Evolutionary conservation across 352 stramenopile genomes (phyloP).

Genomic region (Phytopythium helicoides): DNA sequence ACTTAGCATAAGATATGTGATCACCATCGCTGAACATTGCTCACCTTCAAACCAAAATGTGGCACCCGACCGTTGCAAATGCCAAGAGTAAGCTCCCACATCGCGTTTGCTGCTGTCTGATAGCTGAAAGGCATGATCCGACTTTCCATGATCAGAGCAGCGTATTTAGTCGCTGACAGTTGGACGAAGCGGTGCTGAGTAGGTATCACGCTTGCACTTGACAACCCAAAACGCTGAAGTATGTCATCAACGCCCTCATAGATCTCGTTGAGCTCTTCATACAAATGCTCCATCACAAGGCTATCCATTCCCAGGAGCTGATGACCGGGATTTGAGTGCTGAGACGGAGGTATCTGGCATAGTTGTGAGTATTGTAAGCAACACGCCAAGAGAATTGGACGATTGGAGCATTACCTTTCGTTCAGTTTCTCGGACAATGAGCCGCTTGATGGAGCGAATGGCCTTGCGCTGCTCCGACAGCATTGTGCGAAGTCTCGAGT

Average conservation of each 20-base stretch:
- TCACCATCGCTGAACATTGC: background rate
- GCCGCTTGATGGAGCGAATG: constrained; percentile 4
- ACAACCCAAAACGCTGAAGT: background rate
- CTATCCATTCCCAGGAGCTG: background rate
- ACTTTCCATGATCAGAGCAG: background rate
- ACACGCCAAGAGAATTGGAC: no score
- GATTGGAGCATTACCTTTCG: background rate
- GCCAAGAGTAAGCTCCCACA: constrained; percentile 1
- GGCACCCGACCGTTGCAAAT: background rate
- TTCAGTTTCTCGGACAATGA: background rate
- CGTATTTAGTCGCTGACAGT: constrained; percentile 1
- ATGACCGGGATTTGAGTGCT: no score
- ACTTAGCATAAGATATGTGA: background rate
- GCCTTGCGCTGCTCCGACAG: constrained; percentile 1
- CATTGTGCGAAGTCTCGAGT: constrained; percentile 4
- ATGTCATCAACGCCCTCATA: background rate
- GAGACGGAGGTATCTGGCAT: background rate
- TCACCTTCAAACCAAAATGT: no score
- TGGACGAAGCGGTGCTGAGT: background rate
- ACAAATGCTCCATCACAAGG: background rate
- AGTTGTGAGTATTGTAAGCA: no score
- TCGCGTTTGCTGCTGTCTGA: background rate
- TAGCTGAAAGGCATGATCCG: constrained; percentile 4
- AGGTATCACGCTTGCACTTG: background rate
- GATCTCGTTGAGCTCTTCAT: background rate